Base-by-base conservation (phyloP, 495 filamentous ascomycete genomes). In the Cercophora newfieldiana region DNA sequence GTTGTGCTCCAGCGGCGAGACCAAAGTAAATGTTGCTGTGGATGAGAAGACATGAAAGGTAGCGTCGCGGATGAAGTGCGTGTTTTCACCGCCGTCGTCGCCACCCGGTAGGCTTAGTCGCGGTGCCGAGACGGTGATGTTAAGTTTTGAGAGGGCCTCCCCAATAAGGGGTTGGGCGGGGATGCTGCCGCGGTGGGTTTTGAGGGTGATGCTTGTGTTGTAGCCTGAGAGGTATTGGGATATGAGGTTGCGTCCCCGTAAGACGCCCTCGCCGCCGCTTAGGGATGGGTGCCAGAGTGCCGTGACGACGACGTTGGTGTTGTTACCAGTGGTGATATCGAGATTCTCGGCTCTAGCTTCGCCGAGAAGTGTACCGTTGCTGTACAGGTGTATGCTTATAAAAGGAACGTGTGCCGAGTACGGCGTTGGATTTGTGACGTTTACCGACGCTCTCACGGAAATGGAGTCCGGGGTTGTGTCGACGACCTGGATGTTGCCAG, bases 41-140 rank as follows among this genome's bases (percentile, higher is more conserved):
- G 91, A 95, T 28, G 91, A 91, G 68, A 92, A 84, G 67, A 99
- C 70, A 77, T 97, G 92, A 72, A 94, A 91, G 66, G 89, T 94
- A 31, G 93, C 91, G 68, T 91, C 91, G 75, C 89, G 84, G 59
- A 97, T 93, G 72, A 97, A 97, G 65, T 85, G 86, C 59, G 79
- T 74, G 18, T 76, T 72, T 18, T 83, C 78, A 26, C 83, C 81
- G 56, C 81, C 76, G 12, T 78, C 75, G 7, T 48, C 72, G 37
- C 81, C 82, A 21, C 37, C 37, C 12, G 89, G 88, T 0, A 80
- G 65, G 0, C 79, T 77, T 8, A 96, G 78, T 7, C 78, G 84
- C 22, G 94, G 94, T 0, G 90, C 85, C 25, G 87, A 86, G 26
- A 97, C 78, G 3, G 87, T 86, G 60, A 95, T 75, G 33, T 82